Base-by-base conservation (phyloP, 2,329 filamentous ascomycete genomes). In the Monosporascus sp. region DNA sequence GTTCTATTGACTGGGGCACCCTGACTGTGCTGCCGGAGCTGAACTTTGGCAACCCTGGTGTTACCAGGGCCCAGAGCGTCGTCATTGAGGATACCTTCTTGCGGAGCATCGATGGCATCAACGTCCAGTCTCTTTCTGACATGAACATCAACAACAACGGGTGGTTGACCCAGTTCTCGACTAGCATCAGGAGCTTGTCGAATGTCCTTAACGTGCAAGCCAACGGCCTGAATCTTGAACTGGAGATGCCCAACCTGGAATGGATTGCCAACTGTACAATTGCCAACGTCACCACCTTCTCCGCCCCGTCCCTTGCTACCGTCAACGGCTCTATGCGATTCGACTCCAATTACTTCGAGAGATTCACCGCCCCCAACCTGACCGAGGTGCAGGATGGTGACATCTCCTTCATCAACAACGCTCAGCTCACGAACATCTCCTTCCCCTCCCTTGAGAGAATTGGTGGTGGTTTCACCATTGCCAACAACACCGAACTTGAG, bases 101-200 rank as follows among this genome's bases (percentile, higher is more conserved):
- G 62, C 81, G 77, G 69, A 84, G 81, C 60, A 82, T 99, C 55
- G 79, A 86, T 60, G 91, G 90, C 67, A 88, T 99, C 70, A 88
- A 90, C 69, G 79, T 97, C 59, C 73, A 83, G 58, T 79, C 80
- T n/a, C 85, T 90, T 51, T 80, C 82, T 53, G 79, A 76, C 60
- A 82, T 99, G 69, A 78, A 89, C 70, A 87, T 99, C 73, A 87
- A 89, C 81, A 96, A 96, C 85, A 97, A 97, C 84, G 76, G 76
- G 57, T 86, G 87, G 68, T 80, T 99, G 63, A 83, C 81, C 68
- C 78, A 77, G 56, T 89, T 95, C 76, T 82, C 83, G 68, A 89
- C 91, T 72, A 82, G 88, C 68, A 80, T 97, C 54, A 80, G 80
- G 70, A 93, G 89, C 74, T 82, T 96, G 64, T 87, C 81, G 60